A percentile compares a stretch with the other conserved stretches of the same genome.
These are phyloP conservation scores for Talaromyces sp. DNA, from an alignment of 2,329 filamentous ascomycete species.

Conservation along the genomic window DNA sequence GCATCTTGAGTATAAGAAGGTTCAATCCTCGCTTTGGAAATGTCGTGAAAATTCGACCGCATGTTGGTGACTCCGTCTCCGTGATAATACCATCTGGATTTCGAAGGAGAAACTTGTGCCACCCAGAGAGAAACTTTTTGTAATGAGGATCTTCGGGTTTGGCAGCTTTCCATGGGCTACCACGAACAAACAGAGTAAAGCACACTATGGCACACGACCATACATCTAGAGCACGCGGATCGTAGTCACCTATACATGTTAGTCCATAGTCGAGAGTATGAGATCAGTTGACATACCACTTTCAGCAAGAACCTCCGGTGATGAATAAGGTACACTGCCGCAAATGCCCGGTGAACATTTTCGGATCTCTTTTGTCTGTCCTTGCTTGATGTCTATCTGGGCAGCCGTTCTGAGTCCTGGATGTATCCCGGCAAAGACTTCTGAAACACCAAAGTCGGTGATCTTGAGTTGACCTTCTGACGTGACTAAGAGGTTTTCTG, in stretches of 20 bases:
- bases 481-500: conserved; percentile 79
- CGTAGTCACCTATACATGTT: conserved; percentile 51
- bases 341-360: conserved; percentile 76
- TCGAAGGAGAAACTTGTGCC: conserved; percentile 63
- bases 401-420: conserved; percentile 67
- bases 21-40: conserved; percentile 54
- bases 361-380: conserved; percentile 67
- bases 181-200: conserved; percentile 70
- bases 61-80: conserved; percentile 64
- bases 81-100: conserved; percentile 51
- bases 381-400: conserved; percentile 65
- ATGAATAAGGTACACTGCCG: conserved; percentile 81
- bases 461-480: conserved; percentile 82
- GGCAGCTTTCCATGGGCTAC: conserved; percentile 71
- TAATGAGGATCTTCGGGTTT: conserved; percentile 59
- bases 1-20: conserved; percentile 72
- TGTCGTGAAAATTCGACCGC: conserved; percentile 61
- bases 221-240: conserved; percentile 76
- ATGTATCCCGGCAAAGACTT: conserved; percentile 79
- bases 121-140: conserved; percentile 62
- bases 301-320: conserved; percentile 76
- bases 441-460: conserved; percentile 85
- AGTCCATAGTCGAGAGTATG: conserved; percentile 13
- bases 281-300: conserved; percentile 46
- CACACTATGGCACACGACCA: conserved; percentile 85